Evolutionary conservation across 768 basidiomycete species (phyloP), one percentile per base, ranked within the genome.

Genomic region (Mycena venus): DNA sequence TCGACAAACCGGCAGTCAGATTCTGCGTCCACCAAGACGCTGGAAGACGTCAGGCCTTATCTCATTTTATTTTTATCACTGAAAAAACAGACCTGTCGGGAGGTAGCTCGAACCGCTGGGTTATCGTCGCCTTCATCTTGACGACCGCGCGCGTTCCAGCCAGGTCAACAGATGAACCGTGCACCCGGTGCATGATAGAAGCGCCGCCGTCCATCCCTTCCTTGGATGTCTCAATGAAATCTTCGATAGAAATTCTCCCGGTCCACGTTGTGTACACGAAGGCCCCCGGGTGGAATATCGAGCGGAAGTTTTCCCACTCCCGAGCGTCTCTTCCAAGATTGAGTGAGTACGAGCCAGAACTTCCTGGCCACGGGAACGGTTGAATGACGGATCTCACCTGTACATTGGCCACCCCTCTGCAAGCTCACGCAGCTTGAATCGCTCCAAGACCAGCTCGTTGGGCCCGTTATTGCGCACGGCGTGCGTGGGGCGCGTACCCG

Each of bases 61-160:
- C n/a, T n/a, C n/a, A n/a, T n/a, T 21, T 40, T 2, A 70, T 36
- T 21, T 23, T 15, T 17, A 10, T n/a, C 25, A 53, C 12, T 29
- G 12, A 23, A 0, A 9, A 32, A 32, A 10, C 68, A 11, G 14
- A 78, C 75, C 56, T 62, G 55, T 77, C 59, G 15, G 78, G 78
- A 6, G 78, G 78, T 10, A 79, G 64, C 44, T 59, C 62, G 51
- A 79, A 78, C 14, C 78, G 68, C 64, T 79, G 78, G 10, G 77
- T 78, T 25, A 79, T 79, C 2, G 78, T 79, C 34, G 83, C 83
- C 74, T 82, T 80, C 81, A 83, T 84, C 76, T 81, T 82, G 56
- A 84, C 82, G 4, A 78, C 78, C 72, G 82, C 83, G 36, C 82
- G 78, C 32, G 72, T 78, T 67, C 81, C 84, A 12, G 81, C 78